Percentiles rank a stretch among this genome's conserved stretches.
These are phyloP conservation scores for Gremmenia infestans DNA, from an alignment of 2,329 filamentous ascomycete species.

Conservation along the genomic window DNA sequence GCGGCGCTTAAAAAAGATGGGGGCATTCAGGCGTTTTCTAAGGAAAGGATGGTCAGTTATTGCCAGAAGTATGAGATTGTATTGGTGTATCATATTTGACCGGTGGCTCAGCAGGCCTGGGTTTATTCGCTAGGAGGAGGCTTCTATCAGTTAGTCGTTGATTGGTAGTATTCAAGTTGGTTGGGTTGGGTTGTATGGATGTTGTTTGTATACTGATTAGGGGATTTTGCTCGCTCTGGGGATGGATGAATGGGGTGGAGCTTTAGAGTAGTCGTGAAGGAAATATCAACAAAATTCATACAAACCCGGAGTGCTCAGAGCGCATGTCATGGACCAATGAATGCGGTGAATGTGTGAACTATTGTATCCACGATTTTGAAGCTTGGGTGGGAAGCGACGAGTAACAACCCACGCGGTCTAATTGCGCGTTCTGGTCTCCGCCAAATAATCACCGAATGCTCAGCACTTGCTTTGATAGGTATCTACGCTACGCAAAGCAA, in stretches of 20 bases:
- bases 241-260: background rate
- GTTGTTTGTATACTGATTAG: too few relatives aligned
- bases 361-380: too few relatives aligned
- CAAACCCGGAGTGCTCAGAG: background rate
- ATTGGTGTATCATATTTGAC: background rate
- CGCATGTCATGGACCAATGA: too few relatives aligned
- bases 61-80: background rate
- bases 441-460: too few relatives aligned
- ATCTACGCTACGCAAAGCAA: too few relatives aligned
- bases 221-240: too few relatives aligned
- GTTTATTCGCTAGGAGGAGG: background rate
- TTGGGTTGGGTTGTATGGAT: background rate
- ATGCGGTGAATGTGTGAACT: too few relatives aligned
- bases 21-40: conserved; percentile 18
- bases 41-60: background rate
- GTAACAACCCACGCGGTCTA: too few relatives aligned
- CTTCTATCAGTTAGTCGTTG: background rate
- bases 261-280: background rate
- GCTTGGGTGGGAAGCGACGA: too few relatives aligned
- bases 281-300: background rate
- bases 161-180: background rate
- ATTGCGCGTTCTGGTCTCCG: too few relatives aligned
- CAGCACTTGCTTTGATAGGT: too few relatives aligned
- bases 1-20: conserved; percentile 19
- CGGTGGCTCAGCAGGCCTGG: background rate